Base-by-base conservation (phyloP, 2,329 filamentous ascomycete species). In the Aspergillus fumigatiaffinis region DNA sequence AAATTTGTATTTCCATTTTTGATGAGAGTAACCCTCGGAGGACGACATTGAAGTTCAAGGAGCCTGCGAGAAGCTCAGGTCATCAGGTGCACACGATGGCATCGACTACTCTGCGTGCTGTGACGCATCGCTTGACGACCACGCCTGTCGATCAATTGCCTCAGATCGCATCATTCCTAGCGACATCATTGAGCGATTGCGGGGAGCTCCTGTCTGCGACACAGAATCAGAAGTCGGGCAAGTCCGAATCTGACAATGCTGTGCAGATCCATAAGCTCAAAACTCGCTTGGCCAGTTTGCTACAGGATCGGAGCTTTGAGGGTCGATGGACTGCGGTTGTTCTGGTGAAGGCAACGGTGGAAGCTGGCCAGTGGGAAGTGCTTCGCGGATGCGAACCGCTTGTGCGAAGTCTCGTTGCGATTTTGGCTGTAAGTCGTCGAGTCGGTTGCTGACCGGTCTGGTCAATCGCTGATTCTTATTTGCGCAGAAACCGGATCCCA, bases 351-450 rank as follows among this genome's bases (percentile, higher is more conserved):
- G 84, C 89, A 3, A 80, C 87, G 4, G 79, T 96, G 47, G 92
- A 97, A 66, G 85, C 89, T 44, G 92, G 92, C 25, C 91, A 91
- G 49, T 91, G 89, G 86, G 91, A 95, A 68, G 85, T 89, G 57
- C 80, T 97, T 58, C 86, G 87, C 61, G 86, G 85, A 53, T 85
- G 84, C 35, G 86, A 87, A 66, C 80, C 86, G 2, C 96, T 93
- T 90, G 87, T 94, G 60, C 81, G 84, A 63, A 87, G 85, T n/a
- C 77, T 97, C 32, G 75, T 97, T 52, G 82, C 83, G 1, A 84
- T 96, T 54, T 73, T 97, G 41, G 86, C 87, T 73, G 88, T 90
- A 75, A 62, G 74, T 29, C 32, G n/a, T 46, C 20, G 32, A 50
- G 32, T n/a, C 20, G 23, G 3, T 41, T 12, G n/a, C 51, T 3